Evolutionary conservation across 176 grass and related monocot species (phyloP), one percentile per base, ranked within the genome.

Genomic region (Triticum turgidum): DNA sequence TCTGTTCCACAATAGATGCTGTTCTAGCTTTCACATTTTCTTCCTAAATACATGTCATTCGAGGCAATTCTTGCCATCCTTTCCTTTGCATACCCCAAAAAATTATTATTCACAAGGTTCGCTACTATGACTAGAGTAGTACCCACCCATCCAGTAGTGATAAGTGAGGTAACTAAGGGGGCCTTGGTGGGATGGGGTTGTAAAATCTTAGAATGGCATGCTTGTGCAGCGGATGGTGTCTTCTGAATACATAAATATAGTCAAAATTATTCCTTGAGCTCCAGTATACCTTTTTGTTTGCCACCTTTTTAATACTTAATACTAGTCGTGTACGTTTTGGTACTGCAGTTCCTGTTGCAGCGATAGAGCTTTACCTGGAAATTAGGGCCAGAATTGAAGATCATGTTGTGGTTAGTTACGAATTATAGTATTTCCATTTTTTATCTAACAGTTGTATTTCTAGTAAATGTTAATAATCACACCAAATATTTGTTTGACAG

Each of bases 301-400:
- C 61, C 83, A 33, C 77, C 27, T 84, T 87, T 13, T 84, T 54
- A 52, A 65, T 86, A 47, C 37, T 8, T 30, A 25, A 76, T 52
- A 76, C 73, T 68, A 30, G 61, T 5, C 58, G n/a, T 77, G 38
- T 82, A 73, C 69, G 70, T 87, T 73, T 44, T 85, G 51, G 41
- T 56, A 35, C 38, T 82, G 21, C 85, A 98, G 97, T 90, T 91
- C 88, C 88, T 87, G 87, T 91, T 77, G 81, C 83, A 45, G 72
- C 82, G 0, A 86, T 98, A 82, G 92, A 98, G 35, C 52, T 89
- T 34, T 98, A 96, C 73, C 52, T 98, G 85, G 80, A 96, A 83
- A 45, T 77, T 76, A 94, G 94, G 80, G 35, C 66, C 71, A 76
- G 51, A 85, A 84, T 96, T 86, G 97, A 96, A 87, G 86, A 89